Base-by-base conservation (phyloP, 306 rosid species). In the Sicyos edulis region DNA sequence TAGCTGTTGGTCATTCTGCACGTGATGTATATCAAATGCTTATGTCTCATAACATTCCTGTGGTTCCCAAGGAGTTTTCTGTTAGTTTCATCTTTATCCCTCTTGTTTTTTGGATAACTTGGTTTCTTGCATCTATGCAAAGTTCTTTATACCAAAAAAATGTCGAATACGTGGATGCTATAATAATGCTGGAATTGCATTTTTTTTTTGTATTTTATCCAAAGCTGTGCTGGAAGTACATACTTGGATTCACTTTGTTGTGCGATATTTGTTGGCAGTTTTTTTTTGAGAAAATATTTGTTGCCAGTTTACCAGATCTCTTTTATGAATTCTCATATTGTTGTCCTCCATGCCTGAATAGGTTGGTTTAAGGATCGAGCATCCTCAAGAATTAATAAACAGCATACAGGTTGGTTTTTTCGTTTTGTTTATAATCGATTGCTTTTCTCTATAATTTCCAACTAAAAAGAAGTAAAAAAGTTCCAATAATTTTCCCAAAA, bases 1-100 rank as follows among this genome's bases (percentile, higher is more conserved):
- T 93, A 79, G 98, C 97, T 29, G 96, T 93, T 74, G 98, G 98
- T 68, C 98, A 93, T 90, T 93, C 97, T 81, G 98, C 98, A 37
- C 95, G 98, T 51, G 97, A 93, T 81, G 70, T 78, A 20, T 93
- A 93, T 82, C 88, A 87, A 78, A 84, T 85, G 83, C 97, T 93
- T 84, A 80, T 83, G 80, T 84, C 91, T 77, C 97, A 90, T 83
- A 80, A 88, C 64, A 76, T 93, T 76, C 86, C 80, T 71, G 80
- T 93, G 88, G 76, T 82, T 54, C 95, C 95, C 10, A 93, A 88
- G 79, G 97, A 90, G 81, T 90, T 93, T 85, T 53, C 98, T 54
- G 98, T 93, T 80, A 86, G 98, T 90, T 79, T 76, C 71, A 69
- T 59, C 16, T 67, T 67, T 8, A 55, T 71, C 63, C 67, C 57